Percentiles rank a stretch among this genome's conserved stretches.
Evolutionary conservation across 2,329 filamentous ascomycete genomes (phyloP).

Genomic region (Arthrobotrys sinensis): DNA sequence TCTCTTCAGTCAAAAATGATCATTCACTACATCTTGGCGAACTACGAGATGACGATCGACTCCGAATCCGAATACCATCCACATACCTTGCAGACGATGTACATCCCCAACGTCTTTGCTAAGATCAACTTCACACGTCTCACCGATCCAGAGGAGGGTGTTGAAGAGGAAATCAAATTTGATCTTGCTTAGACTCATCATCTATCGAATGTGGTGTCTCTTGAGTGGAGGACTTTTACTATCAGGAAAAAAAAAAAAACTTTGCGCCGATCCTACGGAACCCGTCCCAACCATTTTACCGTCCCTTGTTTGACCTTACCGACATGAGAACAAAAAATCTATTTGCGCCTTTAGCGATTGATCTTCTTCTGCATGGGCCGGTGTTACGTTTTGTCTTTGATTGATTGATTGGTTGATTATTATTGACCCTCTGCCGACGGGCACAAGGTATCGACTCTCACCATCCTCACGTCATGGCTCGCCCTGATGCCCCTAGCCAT

Average conservation of each 20-base stretch:
- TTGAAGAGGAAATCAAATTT: constrained; percentile 54
- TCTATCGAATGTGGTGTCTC: background rate
- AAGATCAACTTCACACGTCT: constrained; percentile 51
- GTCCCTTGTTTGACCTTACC: background rate
- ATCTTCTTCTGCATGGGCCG: constrained; percentile 1
- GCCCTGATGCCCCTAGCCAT: constrained; percentile 2
- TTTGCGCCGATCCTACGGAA: background rate
- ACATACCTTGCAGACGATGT: constrained; percentile 56
- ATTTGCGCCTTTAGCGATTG: constrained; percentile 11
- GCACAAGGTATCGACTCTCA: background rate
- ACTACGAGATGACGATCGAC: constrained; percentile 50
- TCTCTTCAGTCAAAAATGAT: constrained; percentile 56
- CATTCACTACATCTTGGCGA: constrained; percentile 53
- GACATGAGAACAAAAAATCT: background rate
- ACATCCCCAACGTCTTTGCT: constrained; percentile 51
- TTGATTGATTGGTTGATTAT: background rate
- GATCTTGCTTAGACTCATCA: constrained; percentile 32
- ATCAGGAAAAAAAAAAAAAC: too few relatives aligned
- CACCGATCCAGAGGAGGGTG: constrained; percentile 51
- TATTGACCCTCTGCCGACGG: background rate
- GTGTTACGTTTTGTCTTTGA: constrained; percentile 18
- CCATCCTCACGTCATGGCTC: background rate
- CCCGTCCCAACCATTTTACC: background rate
- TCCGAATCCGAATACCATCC: constrained; percentile 37
- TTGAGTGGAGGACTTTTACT: background rate